Evolutionary conservation across 2,329 filamentous ascomycete genomes (phyloP), one percentile per base, ranked within the genome.

Genomic region (Sporothrix globosa): DNA sequence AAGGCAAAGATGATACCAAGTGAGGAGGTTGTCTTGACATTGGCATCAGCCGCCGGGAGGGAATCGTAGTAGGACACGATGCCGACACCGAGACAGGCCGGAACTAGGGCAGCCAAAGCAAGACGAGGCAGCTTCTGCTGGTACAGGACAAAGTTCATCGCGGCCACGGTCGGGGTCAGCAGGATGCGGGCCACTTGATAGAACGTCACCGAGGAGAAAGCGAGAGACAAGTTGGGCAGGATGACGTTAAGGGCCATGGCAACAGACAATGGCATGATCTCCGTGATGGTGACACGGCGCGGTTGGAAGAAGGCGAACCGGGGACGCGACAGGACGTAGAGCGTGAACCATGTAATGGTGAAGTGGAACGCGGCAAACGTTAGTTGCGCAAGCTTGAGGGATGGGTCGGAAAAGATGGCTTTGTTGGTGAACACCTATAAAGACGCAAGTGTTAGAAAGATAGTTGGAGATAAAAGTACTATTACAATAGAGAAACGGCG

Each of bases 161-260:
- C 77, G 4, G 88, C 89, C 24, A 90, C 88, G 56, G 83, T 84
- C 3, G 90, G 90, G 0, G 89, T 91, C 39, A 91, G 83, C 14
- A 91, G 81, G 71, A 91, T 89, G 30, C 89, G 86, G 4, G 87
- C 88, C 65, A 91, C 85, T 77, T 92, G 89, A 78, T 91, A 91
- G 77, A 91, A 91, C 54, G 88, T 89, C 54, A 91, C 86, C 67
- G 86, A 86, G 27, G 88, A 91, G 77, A 87, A 90, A 41, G 89
- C 88, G 56, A 92, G 82, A 1, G 88, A 90, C 7, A 91, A 80
- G 75, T 91, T 91, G 11, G 88, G 88, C 11, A 91, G 82, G 73
- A 91, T 88, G 76, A 91, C 88, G 78, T 91, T 91, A 71, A 89
- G 82, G 67, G 87, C 85, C 89, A 92, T 91, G 75, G 88, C 85